Conservation (phyloP, 768 basidiomycete species). For the Sporobolomyces pararoseus region DNA sequence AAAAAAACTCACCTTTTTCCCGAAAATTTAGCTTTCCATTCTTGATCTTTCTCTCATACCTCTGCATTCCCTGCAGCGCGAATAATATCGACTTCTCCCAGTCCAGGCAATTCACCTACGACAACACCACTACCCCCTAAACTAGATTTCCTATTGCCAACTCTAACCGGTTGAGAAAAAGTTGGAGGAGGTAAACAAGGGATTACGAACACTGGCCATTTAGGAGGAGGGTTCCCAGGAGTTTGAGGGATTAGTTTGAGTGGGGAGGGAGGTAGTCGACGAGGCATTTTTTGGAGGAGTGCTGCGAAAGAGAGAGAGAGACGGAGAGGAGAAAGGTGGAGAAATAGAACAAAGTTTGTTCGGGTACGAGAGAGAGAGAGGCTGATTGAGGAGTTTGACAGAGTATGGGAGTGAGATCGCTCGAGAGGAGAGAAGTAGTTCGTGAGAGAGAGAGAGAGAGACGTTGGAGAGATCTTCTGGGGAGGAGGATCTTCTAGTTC, state of each 20-base stretch:
- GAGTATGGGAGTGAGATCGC: not conserved
- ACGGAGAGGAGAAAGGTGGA: too few species aligned
- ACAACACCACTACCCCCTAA: slow-evolving; percentile 9
- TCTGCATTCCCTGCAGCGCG: too few species aligned
- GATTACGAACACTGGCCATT: slow-evolving; percentile 14
- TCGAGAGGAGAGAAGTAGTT: not conserved
- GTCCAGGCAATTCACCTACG: not conserved
- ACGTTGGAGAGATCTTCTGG: not conserved
- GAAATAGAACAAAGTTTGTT: too few species aligned
- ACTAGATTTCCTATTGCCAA: not conserved
- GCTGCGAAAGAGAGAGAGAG: not conserved
- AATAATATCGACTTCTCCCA: not conserved
- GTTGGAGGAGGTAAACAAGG: slow-evolving; percentile 14
- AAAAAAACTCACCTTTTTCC: too few species aligned
- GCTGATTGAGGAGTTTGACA: not conserved
- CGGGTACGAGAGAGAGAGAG: not conserved
- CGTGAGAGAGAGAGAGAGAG: not conserved
- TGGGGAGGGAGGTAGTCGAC: slow-evolving; percentile 8
- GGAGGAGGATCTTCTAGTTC: too few species aligned
- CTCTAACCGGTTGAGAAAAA: not conserved
- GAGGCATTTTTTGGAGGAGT: slow-evolving; percentile 5
- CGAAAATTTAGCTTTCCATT: too few species aligned
- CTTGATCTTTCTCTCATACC: too few species aligned
- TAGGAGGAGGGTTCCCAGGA: not conserved
- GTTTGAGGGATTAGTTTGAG: slow-evolving; percentile 16